Evolutionary conservation across 768 basidiomycete genomes (phyloP).

Genomic region (Gloeostereum incarnatum): DNA sequence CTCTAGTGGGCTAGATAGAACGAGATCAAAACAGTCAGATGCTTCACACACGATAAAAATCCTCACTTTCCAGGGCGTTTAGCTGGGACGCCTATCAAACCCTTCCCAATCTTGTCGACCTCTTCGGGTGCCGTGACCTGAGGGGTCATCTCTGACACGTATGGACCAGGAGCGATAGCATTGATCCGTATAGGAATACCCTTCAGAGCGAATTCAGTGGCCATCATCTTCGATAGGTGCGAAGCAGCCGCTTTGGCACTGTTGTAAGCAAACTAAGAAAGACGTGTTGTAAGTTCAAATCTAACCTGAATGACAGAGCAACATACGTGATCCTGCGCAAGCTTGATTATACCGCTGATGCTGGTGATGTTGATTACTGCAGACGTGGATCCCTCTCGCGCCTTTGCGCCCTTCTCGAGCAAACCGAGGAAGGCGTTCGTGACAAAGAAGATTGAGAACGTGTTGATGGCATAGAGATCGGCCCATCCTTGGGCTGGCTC

Average conservation of each 20-base stretch:
- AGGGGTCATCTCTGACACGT: conserved; percentile 69
- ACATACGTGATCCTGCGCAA: conserved; percentile 73
- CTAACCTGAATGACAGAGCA: neutral
- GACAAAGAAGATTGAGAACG: conserved; percentile 70
- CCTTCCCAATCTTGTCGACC: conserved; percentile 48
- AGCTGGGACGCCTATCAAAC: conserved; percentile 52
- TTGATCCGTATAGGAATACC: conserved; percentile 63
- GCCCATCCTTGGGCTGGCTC: conserved; percentile 59
- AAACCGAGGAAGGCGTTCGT: conserved; percentile 71
- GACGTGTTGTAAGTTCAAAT: neutral
- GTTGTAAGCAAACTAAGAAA: conserved; percentile 66
- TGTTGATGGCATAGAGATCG: conserved; percentile 55
- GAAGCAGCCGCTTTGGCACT: conserved; percentile 71
- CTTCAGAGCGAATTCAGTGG: conserved; percentile 68
- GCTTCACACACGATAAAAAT: neutral
- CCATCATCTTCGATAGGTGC: conserved; percentile 68
- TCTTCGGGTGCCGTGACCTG: conserved; percentile 34
- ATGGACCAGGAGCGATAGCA: conserved; percentile 69
- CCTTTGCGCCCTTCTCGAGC: conserved; percentile 62
- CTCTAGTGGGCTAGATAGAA: conserved; percentile 44
- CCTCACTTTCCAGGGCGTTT: conserved; percentile 56
- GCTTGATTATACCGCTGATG: conserved; percentile 61
- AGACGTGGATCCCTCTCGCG: conserved; percentile 47
- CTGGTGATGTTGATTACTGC: conserved; percentile 72
- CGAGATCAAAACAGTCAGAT: conserved; percentile 7